Conservation (phyloP, 352 stramenopile species). For the Pythium pyrilobum region DNA sequence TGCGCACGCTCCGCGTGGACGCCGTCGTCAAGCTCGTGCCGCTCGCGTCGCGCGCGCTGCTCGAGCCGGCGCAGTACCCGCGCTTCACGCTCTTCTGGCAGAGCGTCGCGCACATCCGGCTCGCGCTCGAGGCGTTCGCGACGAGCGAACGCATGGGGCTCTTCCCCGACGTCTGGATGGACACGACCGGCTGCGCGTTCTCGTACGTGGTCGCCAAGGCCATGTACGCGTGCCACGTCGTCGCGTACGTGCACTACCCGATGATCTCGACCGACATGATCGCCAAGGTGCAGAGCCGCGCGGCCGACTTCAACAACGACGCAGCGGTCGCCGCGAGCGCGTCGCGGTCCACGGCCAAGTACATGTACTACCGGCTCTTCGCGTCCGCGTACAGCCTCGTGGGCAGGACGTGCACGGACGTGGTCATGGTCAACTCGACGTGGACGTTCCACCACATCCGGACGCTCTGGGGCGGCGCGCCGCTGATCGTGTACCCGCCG, state of each 20-base stretch:
- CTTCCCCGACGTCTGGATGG: constrained; percentile 91
- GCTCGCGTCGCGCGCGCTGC: constrained; percentile 47
- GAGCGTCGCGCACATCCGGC: constrained; percentile 90
- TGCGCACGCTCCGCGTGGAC: constrained; percentile 45
- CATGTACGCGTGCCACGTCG: constrained; percentile 80
- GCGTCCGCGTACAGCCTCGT: constrained; percentile 87
- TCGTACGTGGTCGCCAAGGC: constrained; percentile 92
- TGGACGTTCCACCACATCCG: constrained; percentile 97
- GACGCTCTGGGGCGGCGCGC: constrained; percentile 84
- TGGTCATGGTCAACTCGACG: constrained; percentile 97
- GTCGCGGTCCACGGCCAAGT: constrained; percentile 88
- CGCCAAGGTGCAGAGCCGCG: constrained; percentile 85
- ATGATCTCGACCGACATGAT: constrained; percentile 99
- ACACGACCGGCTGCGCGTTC: constrained; percentile 98
- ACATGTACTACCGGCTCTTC: constrained; percentile 96
- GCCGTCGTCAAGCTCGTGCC: constrained; percentile 69
- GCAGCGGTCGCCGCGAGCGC: constrained; percentile 70
- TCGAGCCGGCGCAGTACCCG: constrained; percentile 78
- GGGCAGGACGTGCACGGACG: constrained; percentile 75
- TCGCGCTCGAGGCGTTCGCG: constrained; percentile 87
- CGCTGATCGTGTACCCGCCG: constrained; percentile 92
- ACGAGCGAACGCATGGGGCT: constrained; percentile 33
- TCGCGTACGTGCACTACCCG: constrained; percentile 99
- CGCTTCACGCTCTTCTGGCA: constrained; percentile 96
- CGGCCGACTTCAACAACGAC: constrained; percentile 94